These are phyloP conservation scores for Aspergillus baeticus DNA, from an alignment of 495 filamentous ascomycete genomes.

Conservation along the genomic window DNA sequence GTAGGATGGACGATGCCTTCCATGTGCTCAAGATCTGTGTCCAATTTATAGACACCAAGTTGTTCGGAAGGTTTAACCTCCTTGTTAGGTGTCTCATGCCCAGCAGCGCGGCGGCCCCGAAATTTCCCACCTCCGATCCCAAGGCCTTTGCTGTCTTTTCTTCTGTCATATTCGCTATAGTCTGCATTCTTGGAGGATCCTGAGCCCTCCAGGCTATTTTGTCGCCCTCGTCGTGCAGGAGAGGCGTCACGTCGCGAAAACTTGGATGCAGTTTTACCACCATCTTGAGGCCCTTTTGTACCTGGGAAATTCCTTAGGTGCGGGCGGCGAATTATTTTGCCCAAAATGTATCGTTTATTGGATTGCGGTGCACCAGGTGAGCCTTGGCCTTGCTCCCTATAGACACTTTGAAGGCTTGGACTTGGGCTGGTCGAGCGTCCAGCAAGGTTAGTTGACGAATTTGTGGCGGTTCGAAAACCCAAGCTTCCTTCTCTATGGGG, in stretches of 20 bases:
- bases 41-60: conserved; percentile 63
- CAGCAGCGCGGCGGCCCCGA: conserved; percentile 52
- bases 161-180: conserved; percentile 43
- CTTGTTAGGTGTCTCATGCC: conserved; percentile 45
- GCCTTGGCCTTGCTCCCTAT: conserved; percentile 50
- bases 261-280: conserved; percentile 19
- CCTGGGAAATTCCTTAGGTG: conserved; percentile 57
- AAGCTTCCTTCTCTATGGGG: conserved; percentile 47
- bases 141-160: conserved; percentile 40
- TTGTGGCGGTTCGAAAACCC: conserved; percentile 43
- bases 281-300: conserved; percentile 50
- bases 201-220: conserved; percentile 43
- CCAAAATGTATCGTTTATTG: conserved; percentile 62
- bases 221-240: conserved; percentile 39
- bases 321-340: conserved; percentile 60
- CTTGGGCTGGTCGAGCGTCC: conserved; percentile 72
- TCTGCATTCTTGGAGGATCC: conserved; percentile 25
- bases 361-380: conserved; percentile 58
- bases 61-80: conserved; percentile 33
- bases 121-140: conserved; percentile 34
- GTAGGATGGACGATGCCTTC: conserved; percentile 68
- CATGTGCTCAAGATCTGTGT: conserved; percentile 82
- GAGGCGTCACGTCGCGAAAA: conserved; percentile 49
- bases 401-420: conserved; percentile 61
- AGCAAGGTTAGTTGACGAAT: conserved; percentile 46